These are phyloP conservation scores for Periconia sp. DNA, from an alignment of 2,329 filamentous ascomycete genomes.

Conservation along the genomic window DNA sequence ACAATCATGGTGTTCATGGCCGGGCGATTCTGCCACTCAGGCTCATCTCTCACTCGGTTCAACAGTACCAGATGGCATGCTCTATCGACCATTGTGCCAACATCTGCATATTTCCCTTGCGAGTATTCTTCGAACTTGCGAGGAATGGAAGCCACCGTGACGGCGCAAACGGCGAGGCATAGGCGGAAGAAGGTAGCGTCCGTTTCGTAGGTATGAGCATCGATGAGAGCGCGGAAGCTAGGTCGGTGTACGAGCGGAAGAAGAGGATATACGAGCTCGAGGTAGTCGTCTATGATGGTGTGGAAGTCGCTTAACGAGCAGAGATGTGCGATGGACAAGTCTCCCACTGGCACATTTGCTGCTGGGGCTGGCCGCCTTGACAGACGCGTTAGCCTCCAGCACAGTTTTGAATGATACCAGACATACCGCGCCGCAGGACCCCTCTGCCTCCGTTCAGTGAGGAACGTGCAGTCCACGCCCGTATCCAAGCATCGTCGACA, in stretches of 20 bases:
- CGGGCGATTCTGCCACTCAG: constrained; percentile 17
- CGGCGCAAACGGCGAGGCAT: constrained; percentile 18
- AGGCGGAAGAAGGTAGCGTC: constrained; percentile 19
- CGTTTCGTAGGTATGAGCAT: constrained; percentile 7
- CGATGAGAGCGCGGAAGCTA: constrained; percentile 14
- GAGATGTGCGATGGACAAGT: constrained; percentile 15
- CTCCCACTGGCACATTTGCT: constrained; percentile 4
- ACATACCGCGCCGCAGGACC: constrained; percentile 16
- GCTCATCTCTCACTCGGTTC: constrained; percentile 12
- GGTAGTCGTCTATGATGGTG: constrained; percentile 18
- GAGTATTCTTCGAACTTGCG: constrained; percentile 17
- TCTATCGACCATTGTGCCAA: constrained; percentile 16
- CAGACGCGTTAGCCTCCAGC: background rate
- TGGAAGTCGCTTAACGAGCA: constrained; percentile 13
- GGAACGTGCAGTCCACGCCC: constrained; percentile 13
- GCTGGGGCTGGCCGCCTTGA: background rate
- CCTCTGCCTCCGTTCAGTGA: constrained; percentile 14
- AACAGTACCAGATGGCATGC: constrained; percentile 18
- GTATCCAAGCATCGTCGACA: constrained; percentile 12
- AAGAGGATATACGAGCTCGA: constrained; percentile 19
- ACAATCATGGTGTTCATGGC: constrained; percentile 15
- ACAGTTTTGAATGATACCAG: background rate
- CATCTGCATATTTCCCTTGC: constrained; percentile 8
- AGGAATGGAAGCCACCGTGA: constrained; percentile 19
- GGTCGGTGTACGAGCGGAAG: constrained; percentile 19